phyloP scores from a whole-genome alignment of 2,329 filamentous ascomycete genomes.

The Chaetomium globosum region DNA sequence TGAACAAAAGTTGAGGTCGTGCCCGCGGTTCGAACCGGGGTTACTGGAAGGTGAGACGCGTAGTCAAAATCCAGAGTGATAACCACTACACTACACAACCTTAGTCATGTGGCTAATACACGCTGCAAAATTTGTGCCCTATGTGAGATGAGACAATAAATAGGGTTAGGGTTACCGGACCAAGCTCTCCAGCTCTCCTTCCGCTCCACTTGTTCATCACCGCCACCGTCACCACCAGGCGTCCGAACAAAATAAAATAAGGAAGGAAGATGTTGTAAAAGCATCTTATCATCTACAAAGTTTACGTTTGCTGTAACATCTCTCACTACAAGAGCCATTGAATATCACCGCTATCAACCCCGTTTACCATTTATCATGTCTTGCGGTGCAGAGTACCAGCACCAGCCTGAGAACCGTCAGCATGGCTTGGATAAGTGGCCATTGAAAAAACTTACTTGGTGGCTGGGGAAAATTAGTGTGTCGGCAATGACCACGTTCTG shows the following conservation, averaged over 20 bases:
- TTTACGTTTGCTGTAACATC: not conserved
- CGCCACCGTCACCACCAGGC: not conserved
- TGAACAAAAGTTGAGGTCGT: slow-evolving; percentile 27
- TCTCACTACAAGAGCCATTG: not conserved
- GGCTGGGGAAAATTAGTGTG: slow-evolving; percentile 82
- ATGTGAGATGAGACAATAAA: not conserved
- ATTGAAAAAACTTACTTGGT: slow-evolving; percentile 67
- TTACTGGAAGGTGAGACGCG: slow-evolving; percentile 21
- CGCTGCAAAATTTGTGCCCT: not conserved
- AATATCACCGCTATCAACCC: not conserved
- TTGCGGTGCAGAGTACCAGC: slow-evolving; percentile 42
- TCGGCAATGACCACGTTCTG: slow-evolving; percentile 93
- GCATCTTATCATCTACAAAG: not conserved
- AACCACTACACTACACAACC: slow-evolving; percentile 33
- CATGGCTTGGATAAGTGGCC: not conserved
- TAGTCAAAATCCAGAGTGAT: slow-evolving; percentile 30
- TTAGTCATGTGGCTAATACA: slow-evolving; percentile 10
- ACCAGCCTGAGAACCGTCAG: slow-evolving; percentile 37
- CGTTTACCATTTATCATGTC: slow-evolving; percentile 10
- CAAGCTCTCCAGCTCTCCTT: not conserved
- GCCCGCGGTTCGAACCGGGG: slow-evolving; percentile 32
- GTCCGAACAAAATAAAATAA: not conserved
- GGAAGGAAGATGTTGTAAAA: not conserved
- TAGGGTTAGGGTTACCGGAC: slow-evolving; percentile 13
- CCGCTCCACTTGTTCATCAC: not conserved